A percentile compares a stretch with the other conserved stretches of the same genome.
Evolutionary conservation across 805 yeast genomes (phyloP).

Genomic region (Sugiyamaella floridensis): DNA sequence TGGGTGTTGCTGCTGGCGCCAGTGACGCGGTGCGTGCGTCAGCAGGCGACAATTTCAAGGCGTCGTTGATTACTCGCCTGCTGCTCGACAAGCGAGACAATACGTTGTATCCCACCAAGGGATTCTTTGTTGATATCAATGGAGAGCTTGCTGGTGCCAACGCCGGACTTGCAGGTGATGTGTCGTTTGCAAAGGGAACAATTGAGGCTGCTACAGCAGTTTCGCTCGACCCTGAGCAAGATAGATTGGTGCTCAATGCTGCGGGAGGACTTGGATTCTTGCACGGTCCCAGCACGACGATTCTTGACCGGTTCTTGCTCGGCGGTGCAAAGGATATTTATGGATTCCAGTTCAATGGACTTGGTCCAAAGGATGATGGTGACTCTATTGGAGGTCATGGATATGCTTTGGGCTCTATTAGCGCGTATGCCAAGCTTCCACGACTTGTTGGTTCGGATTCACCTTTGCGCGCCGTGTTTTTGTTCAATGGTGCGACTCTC

Average conservation of each 20-base stretch:
- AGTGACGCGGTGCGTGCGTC: slow-evolving; percentile 53
- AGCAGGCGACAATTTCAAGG: slow-evolving; percentile 58
- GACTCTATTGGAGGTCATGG: slow-evolving; percentile 63
- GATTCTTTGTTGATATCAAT: slow-evolving; percentile 34
- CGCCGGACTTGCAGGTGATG: slow-evolving; percentile 27
- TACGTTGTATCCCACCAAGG: slow-evolving; percentile 37
- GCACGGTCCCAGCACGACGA: slow-evolving; percentile 37
- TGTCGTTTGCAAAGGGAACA: slow-evolving; percentile 24
- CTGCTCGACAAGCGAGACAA: slow-evolving; percentile 35
- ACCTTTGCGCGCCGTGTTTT: slow-evolving; percentile 56
- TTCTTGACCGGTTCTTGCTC: slow-evolving; percentile 70
- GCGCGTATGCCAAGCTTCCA: slow-evolving; percentile 59
- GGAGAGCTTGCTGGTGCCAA: slow-evolving; percentile 27
- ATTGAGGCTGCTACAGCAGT: slow-evolving; percentile 12
- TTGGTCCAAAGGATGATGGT: slow-evolving; percentile 51
- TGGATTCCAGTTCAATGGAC: slow-evolving; percentile 57
- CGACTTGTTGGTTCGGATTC: slow-evolving; percentile 32
- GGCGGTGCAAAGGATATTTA: slow-evolving; percentile 67
- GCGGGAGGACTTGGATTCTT: slow-evolving; percentile 10
- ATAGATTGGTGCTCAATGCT: slow-evolving; percentile 18
- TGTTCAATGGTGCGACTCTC: slow-evolving; percentile 59
- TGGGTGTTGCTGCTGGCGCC: slow-evolving; percentile 43
- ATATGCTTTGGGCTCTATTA: slow-evolving; percentile 47
- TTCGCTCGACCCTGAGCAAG: slow-evolving; percentile 16
- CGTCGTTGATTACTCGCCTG: slow-evolving; percentile 40